These are phyloP conservation scores for Colletotrichum kahawae DNA, from an alignment of 2,329 filamentous ascomycete genomes.

Conservation along the genomic window DNA sequence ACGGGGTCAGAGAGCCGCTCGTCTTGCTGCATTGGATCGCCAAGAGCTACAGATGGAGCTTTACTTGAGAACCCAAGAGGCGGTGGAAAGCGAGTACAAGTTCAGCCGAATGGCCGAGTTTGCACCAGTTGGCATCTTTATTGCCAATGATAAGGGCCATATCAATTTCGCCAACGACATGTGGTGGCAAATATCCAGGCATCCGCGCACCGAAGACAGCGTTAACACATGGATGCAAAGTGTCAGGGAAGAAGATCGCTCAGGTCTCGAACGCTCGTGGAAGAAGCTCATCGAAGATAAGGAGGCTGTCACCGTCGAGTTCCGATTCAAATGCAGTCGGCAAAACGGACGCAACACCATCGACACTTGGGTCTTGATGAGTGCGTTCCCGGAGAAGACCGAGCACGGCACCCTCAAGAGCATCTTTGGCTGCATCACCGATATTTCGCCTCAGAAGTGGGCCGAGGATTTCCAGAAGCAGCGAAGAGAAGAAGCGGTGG, in stretches of 20 bases:
- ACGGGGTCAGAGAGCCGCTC: conserved; percentile 74
- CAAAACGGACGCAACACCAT: conserved; percentile 62
- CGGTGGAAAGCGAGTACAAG: conserved; percentile 72
- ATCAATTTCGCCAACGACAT: conserved; percentile 85
- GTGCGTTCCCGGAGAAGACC: conserved; percentile 75
- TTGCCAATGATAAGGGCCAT: conserved; percentile 72
- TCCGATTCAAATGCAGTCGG: conserved; percentile 75
- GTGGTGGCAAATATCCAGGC: conserved; percentile 74
- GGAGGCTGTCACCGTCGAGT: conserved; percentile 71
- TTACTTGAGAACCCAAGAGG: conserved; percentile 66
- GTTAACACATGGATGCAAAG: conserved; percentile 75
- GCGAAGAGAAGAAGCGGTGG: conserved; percentile 79
- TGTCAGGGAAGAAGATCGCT: conserved; percentile 70
- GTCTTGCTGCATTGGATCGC: conserved; percentile 75
- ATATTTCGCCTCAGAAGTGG: conserved; percentile 86
- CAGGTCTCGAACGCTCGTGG: conserved; percentile 66
- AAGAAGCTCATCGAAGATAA: conserved; percentile 64
- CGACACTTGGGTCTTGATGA: conserved; percentile 81
- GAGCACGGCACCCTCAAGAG: conserved; percentile 69
- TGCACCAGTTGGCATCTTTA: conserved; percentile 84
- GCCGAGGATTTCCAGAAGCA: conserved; percentile 81
- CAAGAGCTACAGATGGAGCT: conserved; percentile 80
- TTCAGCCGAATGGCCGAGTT: conserved; percentile 88
- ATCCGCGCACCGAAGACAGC: conserved; percentile 62
- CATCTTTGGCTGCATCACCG: conserved; percentile 81